These are phyloP conservation scores for Ceratocystis cubensis DNA, from an alignment of 2,329 filamentous ascomycete genomes.

Conservation along the genomic window DNA sequence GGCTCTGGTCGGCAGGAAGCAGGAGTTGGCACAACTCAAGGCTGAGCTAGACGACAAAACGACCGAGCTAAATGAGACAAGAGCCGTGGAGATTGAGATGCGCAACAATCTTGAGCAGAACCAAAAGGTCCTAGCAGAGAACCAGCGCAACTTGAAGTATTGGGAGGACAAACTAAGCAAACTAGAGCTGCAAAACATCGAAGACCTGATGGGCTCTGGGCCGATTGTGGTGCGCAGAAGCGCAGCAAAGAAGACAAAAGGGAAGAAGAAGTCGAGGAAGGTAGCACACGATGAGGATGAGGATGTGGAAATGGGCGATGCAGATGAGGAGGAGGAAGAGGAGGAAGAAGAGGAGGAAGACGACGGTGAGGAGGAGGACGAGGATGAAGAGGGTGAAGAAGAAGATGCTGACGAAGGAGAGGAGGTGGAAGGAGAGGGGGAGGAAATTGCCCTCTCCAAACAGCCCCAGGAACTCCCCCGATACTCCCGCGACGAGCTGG, in stretches of 20 bases:
- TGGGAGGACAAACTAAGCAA: conserved; percentile 87
- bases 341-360: conserved; percentile 21
- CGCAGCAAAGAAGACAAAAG: conserved; percentile 8
- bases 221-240: conserved; percentile 20
- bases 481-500: conserved; percentile 61
- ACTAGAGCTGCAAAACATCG: conserved; percentile 68
- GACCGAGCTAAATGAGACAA: conserved; percentile 73
- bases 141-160: conserved; percentile 69
- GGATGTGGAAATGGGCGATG: conserved; percentile 21
- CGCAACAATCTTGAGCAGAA: conserved; percentile 95
- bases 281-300: conserved; percentile 24
- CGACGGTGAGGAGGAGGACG: conserved; percentile 25
- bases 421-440: conserved; percentile 25
- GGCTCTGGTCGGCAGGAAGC: conserved; percentile 63
- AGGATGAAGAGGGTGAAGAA: conserved; percentile 23
- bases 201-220: conserved; percentile 44
- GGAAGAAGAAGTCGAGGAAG: not conserved
- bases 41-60: conserved; percentile 76
- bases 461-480: conserved; percentile 53
- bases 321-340: conserved; percentile 21
- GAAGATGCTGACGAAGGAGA: conserved; percentile 25
- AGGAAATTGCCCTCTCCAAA: conserved; percentile 23
- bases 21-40: conserved; percentile 68
- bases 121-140: conserved; percentile 76
- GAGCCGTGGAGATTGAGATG: conserved; percentile 92